phyloP scores from a whole-genome alignment of 257 asterid genomes.

The Przewalskia tangutica region DNA sequence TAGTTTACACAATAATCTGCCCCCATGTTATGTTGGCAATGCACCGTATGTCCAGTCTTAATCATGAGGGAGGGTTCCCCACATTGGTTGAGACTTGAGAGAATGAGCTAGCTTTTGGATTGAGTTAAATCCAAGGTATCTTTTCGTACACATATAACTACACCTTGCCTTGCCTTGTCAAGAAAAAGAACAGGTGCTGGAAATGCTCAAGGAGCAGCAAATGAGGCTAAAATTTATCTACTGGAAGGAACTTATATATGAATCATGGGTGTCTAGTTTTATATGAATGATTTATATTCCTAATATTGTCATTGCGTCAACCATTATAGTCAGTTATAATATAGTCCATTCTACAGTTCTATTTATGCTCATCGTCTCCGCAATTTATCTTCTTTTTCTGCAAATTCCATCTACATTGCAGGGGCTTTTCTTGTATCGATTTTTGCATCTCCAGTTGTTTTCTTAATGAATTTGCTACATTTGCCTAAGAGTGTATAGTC shows the following conservation, averaged over 20 bases:
- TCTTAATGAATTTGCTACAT: conserved; percentile 45
- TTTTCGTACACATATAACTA: no score
- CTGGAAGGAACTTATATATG: neutral
- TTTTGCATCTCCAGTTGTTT: conserved; percentile 67
- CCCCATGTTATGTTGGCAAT: no score
- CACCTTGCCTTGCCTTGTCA: neutral
- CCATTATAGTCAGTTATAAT: neutral
- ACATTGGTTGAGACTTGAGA: no score
- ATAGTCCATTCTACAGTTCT: neutral
- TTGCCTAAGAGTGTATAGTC: conserved; percentile 72
- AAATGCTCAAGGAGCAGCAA: neutral
- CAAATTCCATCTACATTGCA: conserved; percentile 13
- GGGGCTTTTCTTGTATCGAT: conserved; percentile 73
- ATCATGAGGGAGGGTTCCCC: no score
- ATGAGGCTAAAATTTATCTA: neutral
- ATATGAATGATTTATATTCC: neutral
- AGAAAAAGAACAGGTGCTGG: neutral
- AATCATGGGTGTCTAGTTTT: neutral
- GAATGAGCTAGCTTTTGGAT: no score
- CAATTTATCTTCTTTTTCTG: conserved; percentile 1
- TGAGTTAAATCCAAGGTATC: no score
- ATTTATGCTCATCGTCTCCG: neutral
- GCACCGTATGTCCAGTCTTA: no score
- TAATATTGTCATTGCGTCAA: no score
- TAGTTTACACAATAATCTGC: no score